Evolutionary conservation across 352 stramenopile genomes (phyloP), one percentile per base, ranked within the genome.

Genomic region (Poterioochromonas sp.): DNA sequence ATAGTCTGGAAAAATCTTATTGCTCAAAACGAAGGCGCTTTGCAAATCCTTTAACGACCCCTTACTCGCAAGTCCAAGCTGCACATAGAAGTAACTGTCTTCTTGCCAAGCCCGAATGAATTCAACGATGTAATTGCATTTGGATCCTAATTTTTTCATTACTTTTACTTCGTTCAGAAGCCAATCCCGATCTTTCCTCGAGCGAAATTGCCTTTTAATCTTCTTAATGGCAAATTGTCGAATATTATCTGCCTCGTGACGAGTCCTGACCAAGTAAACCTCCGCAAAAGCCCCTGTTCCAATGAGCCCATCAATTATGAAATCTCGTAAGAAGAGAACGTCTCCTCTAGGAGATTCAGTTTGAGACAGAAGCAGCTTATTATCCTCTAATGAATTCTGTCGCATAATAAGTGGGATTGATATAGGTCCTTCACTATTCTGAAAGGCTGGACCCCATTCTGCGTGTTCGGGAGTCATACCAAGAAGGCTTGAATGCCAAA

Each of bases 71-170:
- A 94, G 76, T 77, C 94, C 90, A 70, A 87, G 90, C 80, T 93
- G 88, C 35, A 94, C 81, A 63, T 87, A 91, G 65, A 95, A 90
- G 64, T 87, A 88, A 0, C 88, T 88, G 40, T 89, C 84, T 51
- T 93, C 86, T 80, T 94, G 90, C 90, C 90, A 95, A 0, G 90
- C 89, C 76, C 89, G 87, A 78, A 91, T 87, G 80, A 93, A 93
- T 18, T 86, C 83, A 12, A 94, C 82, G 47, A 94, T 83, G 54
- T 60, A 20, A 5, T 40, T 8, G 35, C 47, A 71, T 32, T 37
- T 44, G 11, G 2, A 15, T 1, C 41, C 76, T 32, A 80, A 15
- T 44, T 20, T 26, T 43, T 74, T 44, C 34, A 80, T 71, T 0
- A 62, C 37, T 0, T 34, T 15, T 5, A 63, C 60, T 51, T 80